These are phyloP conservation scores for Cicer chorassanicum DNA, from an alignment of 306 rosid genomes.

Conservation along the genomic window DNA sequence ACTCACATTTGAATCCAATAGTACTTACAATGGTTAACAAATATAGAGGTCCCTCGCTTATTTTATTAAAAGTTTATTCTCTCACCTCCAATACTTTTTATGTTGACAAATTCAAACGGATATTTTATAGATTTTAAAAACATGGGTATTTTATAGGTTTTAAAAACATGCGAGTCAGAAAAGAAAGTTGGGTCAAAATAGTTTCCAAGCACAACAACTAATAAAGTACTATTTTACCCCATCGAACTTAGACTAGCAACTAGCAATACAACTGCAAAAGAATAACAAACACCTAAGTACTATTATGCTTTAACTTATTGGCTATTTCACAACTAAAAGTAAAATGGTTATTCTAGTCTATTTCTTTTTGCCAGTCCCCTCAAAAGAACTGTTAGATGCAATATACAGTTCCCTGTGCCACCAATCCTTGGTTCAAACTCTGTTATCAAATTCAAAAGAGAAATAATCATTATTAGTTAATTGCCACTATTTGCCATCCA, in stretches of 20 bases:
- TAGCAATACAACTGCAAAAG: constrained; percentile 40
- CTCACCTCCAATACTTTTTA: too few species aligned
- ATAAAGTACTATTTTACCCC: background rate
- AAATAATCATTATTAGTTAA: constrained; percentile 25
- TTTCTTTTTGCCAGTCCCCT: constrained; percentile 36
- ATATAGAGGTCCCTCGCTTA: too few species aligned
- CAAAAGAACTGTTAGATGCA: constrained; percentile 47
- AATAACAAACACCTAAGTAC: constrained; percentile 40
- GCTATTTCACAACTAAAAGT: constrained; percentile 31
- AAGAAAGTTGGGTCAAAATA: background rate
- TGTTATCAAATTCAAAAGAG: constrained; percentile 40
- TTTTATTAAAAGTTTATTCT: too few species aligned
- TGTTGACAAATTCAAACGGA: too few species aligned
- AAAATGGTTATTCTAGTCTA: constrained; percentile 3
- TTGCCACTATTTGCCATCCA: background rate
- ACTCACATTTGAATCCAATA: too few species aligned
- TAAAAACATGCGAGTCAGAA: too few species aligned
- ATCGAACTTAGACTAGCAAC: constrained; percentile 38
- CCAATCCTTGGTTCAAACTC: constrained; percentile 48
- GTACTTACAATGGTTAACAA: too few species aligned
- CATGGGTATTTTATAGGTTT: too few species aligned
- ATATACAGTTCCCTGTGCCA: constrained; percentile 46
- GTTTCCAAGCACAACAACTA: constrained; percentile 26
- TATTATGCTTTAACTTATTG: constrained; percentile 37
- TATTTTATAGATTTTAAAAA: too few species aligned